A percentile compares a stretch with the other conserved stretches of the same genome.
phyloP scores from a whole-genome alignment of 345 rosid genomes.

The Cochlearia excelsa region DNA sequence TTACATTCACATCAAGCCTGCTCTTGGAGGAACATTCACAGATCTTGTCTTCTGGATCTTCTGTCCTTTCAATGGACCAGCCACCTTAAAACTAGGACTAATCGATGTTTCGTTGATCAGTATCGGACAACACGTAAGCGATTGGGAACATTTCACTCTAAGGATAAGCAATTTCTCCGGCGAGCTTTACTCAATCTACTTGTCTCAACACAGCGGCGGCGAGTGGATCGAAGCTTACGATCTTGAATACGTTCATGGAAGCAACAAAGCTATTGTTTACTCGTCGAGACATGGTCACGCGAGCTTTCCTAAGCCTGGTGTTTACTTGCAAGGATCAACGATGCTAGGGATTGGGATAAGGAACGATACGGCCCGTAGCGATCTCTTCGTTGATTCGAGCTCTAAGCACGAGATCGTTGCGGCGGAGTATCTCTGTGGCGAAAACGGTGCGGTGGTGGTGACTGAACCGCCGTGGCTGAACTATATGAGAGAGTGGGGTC shows the following conservation, averaged over 20 bases:
- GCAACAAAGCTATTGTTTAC: constrained; percentile 60
- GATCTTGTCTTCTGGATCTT: constrained; percentile 87
- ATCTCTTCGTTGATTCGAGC: constrained; percentile 57
- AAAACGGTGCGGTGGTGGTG: constrained; percentile 24
- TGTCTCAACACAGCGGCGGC: constrained; percentile 93
- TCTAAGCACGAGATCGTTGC: constrained; percentile 57
- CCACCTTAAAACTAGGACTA: constrained; percentile 59
- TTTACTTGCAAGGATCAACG: constrained; percentile 64
- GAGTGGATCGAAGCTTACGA: constrained; percentile 70
- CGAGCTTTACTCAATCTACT: constrained; percentile 69
- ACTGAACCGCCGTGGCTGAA: constrained; percentile 73
- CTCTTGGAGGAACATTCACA: constrained; percentile 77
- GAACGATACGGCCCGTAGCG: constrained; percentile 62
- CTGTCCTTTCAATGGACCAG: constrained; percentile 91
- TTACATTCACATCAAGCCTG: constrained; percentile 77
- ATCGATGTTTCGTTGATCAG: constrained; percentile 45
- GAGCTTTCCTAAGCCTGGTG: constrained; percentile 63
- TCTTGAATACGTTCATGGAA: constrained; percentile 57
- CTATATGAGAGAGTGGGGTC: constrained; percentile 92
- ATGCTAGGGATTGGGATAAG: constrained; percentile 66
- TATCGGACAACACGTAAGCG: constrained; percentile 86
- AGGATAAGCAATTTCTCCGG: constrained; percentile 77
- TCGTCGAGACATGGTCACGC: constrained; percentile 81
- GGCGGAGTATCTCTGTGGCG: constrained; percentile 65
- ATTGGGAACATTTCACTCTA: constrained; percentile 95